phyloP scores from a whole-genome alignment of 2,329 filamentous ascomycete species.

The Penicillium sp. region DNA sequence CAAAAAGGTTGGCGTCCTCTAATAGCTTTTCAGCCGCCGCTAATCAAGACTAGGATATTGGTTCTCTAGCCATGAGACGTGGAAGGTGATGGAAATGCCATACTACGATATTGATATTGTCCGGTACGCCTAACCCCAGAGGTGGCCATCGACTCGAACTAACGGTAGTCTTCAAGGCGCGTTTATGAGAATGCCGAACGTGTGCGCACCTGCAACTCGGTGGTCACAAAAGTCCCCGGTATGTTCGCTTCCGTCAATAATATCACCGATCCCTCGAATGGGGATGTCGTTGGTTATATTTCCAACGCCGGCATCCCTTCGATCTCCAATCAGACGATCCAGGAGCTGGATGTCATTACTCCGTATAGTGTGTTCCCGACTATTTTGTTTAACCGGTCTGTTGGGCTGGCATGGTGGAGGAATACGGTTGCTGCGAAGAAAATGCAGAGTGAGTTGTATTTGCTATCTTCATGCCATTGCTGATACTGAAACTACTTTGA shows the following conservation, averaged over 20 bases:
- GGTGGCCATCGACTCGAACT: not conserved
- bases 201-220: slow-evolving; percentile 43
- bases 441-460: slow-evolving; percentile 40
- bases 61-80: slow-evolving; percentile 43
- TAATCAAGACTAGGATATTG: slow-evolving; percentile 27
- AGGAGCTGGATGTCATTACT: slow-evolving; percentile 43
- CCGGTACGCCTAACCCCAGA: slow-evolving; percentile 14
- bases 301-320: slow-evolving; percentile 43
- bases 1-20: slow-evolving; percentile 29
- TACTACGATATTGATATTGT: slow-evolving; percentile 44
- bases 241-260: slow-evolving; percentile 46
- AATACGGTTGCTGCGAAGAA: slow-evolving; percentile 43
- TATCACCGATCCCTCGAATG: slow-evolving; percentile 35
- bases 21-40: not conserved
- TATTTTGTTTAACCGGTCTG: slow-evolving; percentile 37
- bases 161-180: slow-evolving; percentile 23
- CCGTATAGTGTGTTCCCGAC: slow-evolving; percentile 41
- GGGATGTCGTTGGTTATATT: slow-evolving; percentile 41
- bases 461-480: no score
- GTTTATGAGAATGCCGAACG: slow-evolving; percentile 41
- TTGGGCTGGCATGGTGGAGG: slow-evolving; percentile 44
- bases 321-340: slow-evolving; percentile 39
- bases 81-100: slow-evolving; percentile 44
- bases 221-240: slow-evolving; percentile 36
- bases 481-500: not conserved